A percentile compares a stretch with the other conserved stretches of the same genome.
phyloP scores from a whole-genome alignment of 1,139 yeast species.

The Waltiozyma sp. region DNA sequence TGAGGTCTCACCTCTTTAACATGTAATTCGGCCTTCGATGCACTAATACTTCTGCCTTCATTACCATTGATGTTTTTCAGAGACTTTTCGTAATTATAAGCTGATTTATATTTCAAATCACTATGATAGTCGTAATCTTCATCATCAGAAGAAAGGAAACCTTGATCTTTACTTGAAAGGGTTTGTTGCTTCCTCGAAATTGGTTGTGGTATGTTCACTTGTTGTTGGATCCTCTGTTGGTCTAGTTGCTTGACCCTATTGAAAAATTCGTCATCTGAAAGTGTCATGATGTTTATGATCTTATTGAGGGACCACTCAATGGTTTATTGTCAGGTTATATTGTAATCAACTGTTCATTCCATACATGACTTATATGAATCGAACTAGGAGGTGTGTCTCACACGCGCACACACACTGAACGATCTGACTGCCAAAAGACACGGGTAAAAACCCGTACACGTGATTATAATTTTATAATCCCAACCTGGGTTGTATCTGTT shows the following conservation, averaged over 20 bases:
- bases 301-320: neutral
- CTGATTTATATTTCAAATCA: slow-evolving; percentile 23
- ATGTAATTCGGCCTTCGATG: too few species aligned
- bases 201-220: neutral
- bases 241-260: slow-evolving; percentile 21
- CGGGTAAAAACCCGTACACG: too few species aligned
- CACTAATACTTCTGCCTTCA: too few species aligned
- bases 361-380: too few species aligned
- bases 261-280: slow-evolving; percentile 22
- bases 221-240: slow-evolving; percentile 10
- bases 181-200: neutral
- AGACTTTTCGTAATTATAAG: slow-evolving; percentile 27
- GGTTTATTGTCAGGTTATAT: too few species aligned
- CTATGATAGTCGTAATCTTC: slow-evolving; percentile 12
- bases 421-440: neutral
- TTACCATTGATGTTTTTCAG: slow-evolving; percentile 6
- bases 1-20: neutral
- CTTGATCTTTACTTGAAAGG: slow-evolving; percentile 10
- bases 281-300: neutral
- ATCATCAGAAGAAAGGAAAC: slow-evolving; percentile 10
- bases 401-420: too few species aligned
- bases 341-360: too few species aligned
- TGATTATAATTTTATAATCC: too few species aligned
- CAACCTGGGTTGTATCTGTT: too few species aligned
- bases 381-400: too few species aligned